Evolutionary conservation across 768 basidiomycete species (phyloP).

Genomic region (Mycena pura): DNA sequence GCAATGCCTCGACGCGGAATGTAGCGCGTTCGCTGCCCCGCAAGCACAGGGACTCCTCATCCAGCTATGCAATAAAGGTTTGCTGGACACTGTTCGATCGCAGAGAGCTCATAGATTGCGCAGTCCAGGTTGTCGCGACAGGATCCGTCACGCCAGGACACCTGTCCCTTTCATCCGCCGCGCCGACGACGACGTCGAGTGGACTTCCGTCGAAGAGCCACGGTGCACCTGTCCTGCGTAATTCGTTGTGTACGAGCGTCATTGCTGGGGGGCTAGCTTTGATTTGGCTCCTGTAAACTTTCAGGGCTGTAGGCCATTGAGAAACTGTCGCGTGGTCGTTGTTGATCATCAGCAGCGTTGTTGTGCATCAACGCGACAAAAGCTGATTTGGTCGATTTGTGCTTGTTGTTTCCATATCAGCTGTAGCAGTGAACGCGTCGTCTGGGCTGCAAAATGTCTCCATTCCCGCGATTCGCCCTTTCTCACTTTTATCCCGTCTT

Average conservation of each 20-base stretch:
- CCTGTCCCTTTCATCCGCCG: slow-evolving; percentile 4
- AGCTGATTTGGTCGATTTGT: too few relatives aligned
- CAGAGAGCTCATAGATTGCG: neutral
- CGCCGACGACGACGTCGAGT: neutral
- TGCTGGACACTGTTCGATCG: neutral
- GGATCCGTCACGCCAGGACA: slow-evolving; percentile 17
- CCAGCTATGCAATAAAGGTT: slow-evolving; percentile 27
- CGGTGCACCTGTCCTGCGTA: neutral
- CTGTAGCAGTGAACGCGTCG: neutral
- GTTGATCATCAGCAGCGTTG: neutral
- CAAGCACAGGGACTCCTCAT: slow-evolving; percentile 21
- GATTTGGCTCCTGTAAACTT: slow-evolving; percentile 6
- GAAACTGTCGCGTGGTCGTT: neutral
- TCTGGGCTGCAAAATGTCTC: slow-evolving; percentile 3
- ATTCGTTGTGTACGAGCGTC: neutral
- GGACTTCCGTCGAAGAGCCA: slow-evolving; percentile 5
- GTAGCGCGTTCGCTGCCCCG: slow-evolving; percentile 19
- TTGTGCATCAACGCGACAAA: neutral
- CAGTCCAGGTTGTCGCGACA: slow-evolving; percentile 17
- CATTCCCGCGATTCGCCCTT: neutral
- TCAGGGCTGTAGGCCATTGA: neutral
- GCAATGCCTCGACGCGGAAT: slow-evolving; percentile 24
- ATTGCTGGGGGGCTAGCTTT: neutral
- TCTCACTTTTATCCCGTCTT: neutral
- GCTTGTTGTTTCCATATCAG: too few relatives aligned